Evolutionary conservation across 1,284 basidiomycete genomes (phyloP).

Genomic region (Moesziomyces antarcticus): DNA sequence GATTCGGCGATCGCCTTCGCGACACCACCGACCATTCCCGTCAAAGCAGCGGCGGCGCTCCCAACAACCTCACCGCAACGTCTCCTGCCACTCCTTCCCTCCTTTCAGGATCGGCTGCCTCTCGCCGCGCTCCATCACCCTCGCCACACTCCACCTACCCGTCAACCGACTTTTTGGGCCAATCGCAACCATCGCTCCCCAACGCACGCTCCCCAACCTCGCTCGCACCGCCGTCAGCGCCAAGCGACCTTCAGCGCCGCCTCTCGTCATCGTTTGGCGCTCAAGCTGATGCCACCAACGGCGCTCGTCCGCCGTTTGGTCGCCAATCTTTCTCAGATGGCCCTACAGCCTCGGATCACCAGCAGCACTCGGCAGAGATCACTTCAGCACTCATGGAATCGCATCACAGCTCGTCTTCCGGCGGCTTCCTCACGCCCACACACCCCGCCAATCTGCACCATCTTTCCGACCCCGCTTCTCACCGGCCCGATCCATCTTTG

Average conservation of each 20-base stretch:
- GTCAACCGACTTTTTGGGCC: slow-evolving; percentile 8
- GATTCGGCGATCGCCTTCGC: slow-evolving; percentile 20
- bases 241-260: slow-evolving; percentile 22
- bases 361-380: slow-evolving; percentile 12
- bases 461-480: background rate
- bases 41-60: slow-evolving; percentile 27
- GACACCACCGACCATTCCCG: slow-evolving; percentile 25
- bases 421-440: slow-evolving; percentile 6
- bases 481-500: too few relatives aligned
- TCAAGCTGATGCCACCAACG: slow-evolving; percentile 7
- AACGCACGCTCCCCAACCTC: slow-evolving; percentile 11
- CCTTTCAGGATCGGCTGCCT: too few relatives aligned
- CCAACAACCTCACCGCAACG: slow-evolving; percentile 15
- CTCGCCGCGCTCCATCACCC: slow-evolving; percentile 16
- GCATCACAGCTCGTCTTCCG: slow-evolving; percentile 29
- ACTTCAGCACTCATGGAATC: slow-evolving; percentile 13
- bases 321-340: slow-evolving; percentile 54
- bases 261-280: slow-evolving; percentile 16
- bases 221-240: slow-evolving; percentile 5
- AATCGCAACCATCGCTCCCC: slow-evolving; percentile 2
- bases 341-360: slow-evolving; percentile 12
- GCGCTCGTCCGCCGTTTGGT: slow-evolving; percentile 32
- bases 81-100: slow-evolving; percentile 4
- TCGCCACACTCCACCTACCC: slow-evolving; percentile 10
- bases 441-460: slow-evolving; percentile 1